Evolutionary conservation across 2,329 filamentous ascomycete species (phyloP), one percentile per base, ranked within the genome.

Genomic region (Xylariales sp.): DNA sequence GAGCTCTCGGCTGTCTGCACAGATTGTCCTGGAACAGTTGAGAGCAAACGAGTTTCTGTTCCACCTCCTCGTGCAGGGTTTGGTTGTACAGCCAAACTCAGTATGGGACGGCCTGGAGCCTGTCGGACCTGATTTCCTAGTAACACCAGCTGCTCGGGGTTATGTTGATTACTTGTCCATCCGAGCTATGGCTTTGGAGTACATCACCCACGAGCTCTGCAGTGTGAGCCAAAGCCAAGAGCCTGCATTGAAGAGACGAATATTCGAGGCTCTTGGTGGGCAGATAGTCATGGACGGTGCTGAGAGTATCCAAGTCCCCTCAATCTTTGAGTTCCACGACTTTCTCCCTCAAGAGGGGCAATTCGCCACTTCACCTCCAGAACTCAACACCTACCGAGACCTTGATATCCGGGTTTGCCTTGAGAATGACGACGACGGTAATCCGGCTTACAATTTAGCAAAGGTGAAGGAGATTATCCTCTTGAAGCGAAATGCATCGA

Each of bases 291-390:
- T 81, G 14, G 76, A 83, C 12, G 78, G 78, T 41, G 82, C 83
- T 33, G 77, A 86, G 38, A 68, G 79, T 5, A 67, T 85, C 25
- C 66, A 70, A 19, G 85, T 88, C 41, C 75, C 83, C 1, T 89
- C 85, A 4, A 76, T 97, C 6, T 95, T 97, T 53, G 89, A 96
- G 47, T 73, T 97, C 16, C 93, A 95, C 52, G 93, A 98, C 62
- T 97, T 97, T 53, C 76, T 93, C 42, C 61, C 74, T 3, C 57
- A 69, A 15, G 70, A 72, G 31, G 67, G 60, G 13, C 54, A 67
- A n/a, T 78, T 76, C 66, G 60, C 66, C 17, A 58, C 66, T 5
- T 55, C 72, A 3, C 60, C 74, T 3, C 78, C 81, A 3, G 58
- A 69, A 5, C 65, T 85, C 15, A 63, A 69, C 28, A 76, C 76